phyloP scores from a whole-genome alignment of 1,284 basidiomycete genomes.

The Moesziomyces aphidis region DNA sequence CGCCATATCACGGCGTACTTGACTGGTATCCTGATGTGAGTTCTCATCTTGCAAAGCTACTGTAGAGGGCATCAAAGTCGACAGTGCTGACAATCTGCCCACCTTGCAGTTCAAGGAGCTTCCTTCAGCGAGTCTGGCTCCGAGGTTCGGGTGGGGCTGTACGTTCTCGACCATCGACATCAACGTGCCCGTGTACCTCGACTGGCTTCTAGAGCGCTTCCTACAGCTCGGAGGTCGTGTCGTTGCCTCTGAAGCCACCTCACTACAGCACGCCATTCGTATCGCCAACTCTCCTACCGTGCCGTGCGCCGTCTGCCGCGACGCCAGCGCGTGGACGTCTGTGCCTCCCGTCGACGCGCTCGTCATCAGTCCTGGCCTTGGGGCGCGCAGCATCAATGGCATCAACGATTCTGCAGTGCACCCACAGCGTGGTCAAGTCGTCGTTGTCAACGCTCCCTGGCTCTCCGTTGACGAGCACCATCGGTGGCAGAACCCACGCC shows the following conservation, averaged over 20 bases:
- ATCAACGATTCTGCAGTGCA: conserved; percentile 36
- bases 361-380: conserved; percentile 50
- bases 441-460: conserved; percentile 58
- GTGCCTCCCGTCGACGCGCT: conserved; percentile 16
- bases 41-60: not conserved
- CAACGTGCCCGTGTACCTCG: conserved; percentile 56
- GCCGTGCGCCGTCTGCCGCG: not conserved
- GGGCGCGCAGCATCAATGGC: conserved; percentile 40
- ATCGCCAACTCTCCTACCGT: conserved; percentile 2
- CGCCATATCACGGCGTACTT: conserved; percentile 33
- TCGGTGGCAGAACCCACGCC: not conserved
- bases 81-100: not conserved
- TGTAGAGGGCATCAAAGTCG: not conserved
- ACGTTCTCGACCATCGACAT: conserved; percentile 55
- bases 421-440: conserved; percentile 58
- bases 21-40: conserved; percentile 60
- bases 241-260: conserved; percentile 18
- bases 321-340: not conserved
- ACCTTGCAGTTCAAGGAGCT: conserved; percentile 28
- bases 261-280: conserved; percentile 11
- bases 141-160: conserved; percentile 32
- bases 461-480: conserved; percentile 9
- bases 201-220: conserved; percentile 41
- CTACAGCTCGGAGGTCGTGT: conserved; percentile 47
- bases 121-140: conserved; percentile 12